These are phyloP conservation scores for Pelargonium myrrhifolium DNA, from an alignment of 441 rosid genomes.

Conservation along the genomic window DNA sequence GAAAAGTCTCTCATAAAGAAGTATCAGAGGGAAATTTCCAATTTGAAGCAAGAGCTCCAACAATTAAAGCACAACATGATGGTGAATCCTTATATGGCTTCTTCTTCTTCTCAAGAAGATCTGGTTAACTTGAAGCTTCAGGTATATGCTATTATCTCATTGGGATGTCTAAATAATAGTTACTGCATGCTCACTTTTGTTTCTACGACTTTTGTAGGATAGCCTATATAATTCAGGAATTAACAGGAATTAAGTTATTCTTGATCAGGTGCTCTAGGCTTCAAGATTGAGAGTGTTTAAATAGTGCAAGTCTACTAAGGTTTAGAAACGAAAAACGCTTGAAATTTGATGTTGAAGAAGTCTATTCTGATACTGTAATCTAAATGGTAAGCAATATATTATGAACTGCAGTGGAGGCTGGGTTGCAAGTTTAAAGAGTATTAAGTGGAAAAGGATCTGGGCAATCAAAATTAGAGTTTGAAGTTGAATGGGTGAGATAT, in stretches of 20 bases:
- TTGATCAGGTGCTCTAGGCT: not conserved
- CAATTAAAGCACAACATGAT: slow-evolving; percentile 73
- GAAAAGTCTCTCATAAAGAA: slow-evolving; percentile 96
- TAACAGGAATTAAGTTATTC: not conserved
- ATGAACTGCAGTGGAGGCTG: not conserved
- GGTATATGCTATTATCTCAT: slow-evolving; percentile 42
- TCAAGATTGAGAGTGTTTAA: not conserved
- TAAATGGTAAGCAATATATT: not conserved
- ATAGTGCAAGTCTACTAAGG: not conserved
- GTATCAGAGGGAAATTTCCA: slow-evolving; percentile 91
- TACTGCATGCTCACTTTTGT: slow-evolving; percentile 12
- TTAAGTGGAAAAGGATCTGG: not conserved
- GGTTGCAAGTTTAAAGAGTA: not conserved
- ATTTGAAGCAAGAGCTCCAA: slow-evolving; percentile 81
- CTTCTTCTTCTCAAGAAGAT: slow-evolving; percentile 68
- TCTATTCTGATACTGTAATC: not conserved
- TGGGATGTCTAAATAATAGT: slow-evolving; percentile 12
- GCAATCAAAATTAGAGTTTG: no score
- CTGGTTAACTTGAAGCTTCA: slow-evolving; percentile 73
- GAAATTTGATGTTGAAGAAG: slow-evolving; percentile 5
- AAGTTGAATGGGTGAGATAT: not conserved
- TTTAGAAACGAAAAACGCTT: not conserved
- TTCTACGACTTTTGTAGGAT: not conserved
- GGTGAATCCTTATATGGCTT: slow-evolving; percentile 38
- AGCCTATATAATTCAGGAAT: not conserved